These are phyloP conservation scores for Cinchona pubescens DNA, from an alignment of 257 asterid species.

Conservation along the genomic window DNA sequence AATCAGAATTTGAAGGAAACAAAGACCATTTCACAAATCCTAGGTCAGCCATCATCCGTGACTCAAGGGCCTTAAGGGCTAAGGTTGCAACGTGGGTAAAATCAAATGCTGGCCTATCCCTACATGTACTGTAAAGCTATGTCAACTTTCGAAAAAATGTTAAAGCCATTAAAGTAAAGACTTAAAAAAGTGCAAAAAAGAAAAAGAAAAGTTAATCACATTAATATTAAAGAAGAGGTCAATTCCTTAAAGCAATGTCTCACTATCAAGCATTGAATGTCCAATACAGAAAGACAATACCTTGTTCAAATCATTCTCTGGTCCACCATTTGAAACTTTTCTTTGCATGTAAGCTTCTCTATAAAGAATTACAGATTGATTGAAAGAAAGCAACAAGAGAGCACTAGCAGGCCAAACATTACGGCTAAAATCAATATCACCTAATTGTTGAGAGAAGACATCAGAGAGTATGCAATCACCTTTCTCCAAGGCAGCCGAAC, in stretches of 20 bases:
- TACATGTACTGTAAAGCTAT: conserved; percentile 11
- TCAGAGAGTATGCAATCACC: conserved; percentile 40
- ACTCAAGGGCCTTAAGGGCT: background rate
- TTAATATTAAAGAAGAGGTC: conserved; percentile 34
- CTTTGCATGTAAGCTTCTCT: conserved; percentile 50
- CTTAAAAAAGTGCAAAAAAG: conserved; percentile 7
- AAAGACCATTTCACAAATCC: background rate
- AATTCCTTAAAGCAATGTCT: conserved; percentile 28
- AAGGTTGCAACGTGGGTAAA: background rate
- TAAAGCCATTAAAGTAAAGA: conserved; percentile 7
- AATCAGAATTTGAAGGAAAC: background rate
- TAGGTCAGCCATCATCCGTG: background rate
- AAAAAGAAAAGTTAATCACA: background rate
- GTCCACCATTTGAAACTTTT: conserved; percentile 21
- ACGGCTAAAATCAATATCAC: conserved; percentile 2
- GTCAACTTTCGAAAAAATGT: conserved; percentile 20
- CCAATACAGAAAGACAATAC: conserved; percentile 30
- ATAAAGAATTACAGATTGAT: conserved; percentile 20
- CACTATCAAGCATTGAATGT: conserved; percentile 34
- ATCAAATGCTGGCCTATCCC: conserved; percentile 3
- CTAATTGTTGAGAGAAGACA: background rate
- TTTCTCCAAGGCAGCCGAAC: conserved; percentile 41
- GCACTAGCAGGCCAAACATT: conserved; percentile 1
- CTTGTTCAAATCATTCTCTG: conserved; percentile 27
- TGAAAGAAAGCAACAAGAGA: conserved; percentile 18